Conservation (phyloP, 1,284 basidiomycete genomes). For the Sanghuangporus weigelae region DNA sequence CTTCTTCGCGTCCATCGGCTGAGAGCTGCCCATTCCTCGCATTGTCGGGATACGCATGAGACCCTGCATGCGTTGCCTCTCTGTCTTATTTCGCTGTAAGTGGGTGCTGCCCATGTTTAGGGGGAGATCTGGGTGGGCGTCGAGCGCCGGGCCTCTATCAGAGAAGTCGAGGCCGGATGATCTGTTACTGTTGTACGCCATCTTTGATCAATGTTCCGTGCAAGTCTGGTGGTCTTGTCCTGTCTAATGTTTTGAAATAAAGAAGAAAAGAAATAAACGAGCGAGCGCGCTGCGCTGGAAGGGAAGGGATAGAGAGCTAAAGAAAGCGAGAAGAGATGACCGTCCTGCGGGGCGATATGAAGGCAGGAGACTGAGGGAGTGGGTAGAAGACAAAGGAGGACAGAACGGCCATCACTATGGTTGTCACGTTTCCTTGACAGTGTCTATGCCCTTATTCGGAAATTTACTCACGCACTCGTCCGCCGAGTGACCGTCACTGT, state of each 20-base stretch:
- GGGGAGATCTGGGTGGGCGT: conserved; percentile 49
- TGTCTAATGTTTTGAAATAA: background rate
- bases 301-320: background rate
- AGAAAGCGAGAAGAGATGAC: background rate
- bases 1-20: conserved; percentile 30
- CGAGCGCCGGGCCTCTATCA: conserved; percentile 48
- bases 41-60: conserved; percentile 55
- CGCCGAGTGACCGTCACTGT: background rate
- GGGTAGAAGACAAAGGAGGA: conserved; percentile 2
- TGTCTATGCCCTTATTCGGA: background rate
- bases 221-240: background rate
- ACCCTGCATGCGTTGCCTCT: conserved; percentile 72
- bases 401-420: background rate
- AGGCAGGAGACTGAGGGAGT: background rate
- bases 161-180: conserved; percentile 69
- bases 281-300: conserved; percentile 10
- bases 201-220: background rate
- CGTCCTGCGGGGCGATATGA: conserved; percentile 8
- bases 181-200: conserved; percentile 31
- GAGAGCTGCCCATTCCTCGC: conserved; percentile 28
- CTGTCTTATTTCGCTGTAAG: conserved; percentile 75
- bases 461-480: background rate
- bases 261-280: conserved; percentile 1
- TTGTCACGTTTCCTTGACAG: conserved; percentile 6
- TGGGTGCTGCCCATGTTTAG: conserved; percentile 31